Percentiles rank a stretch among this genome's conserved stretches.
These are phyloP conservation scores for Thraustotheca clavata DNA, from an alignment of 352 stramenopile genomes.

Conservation along the genomic window DNA sequence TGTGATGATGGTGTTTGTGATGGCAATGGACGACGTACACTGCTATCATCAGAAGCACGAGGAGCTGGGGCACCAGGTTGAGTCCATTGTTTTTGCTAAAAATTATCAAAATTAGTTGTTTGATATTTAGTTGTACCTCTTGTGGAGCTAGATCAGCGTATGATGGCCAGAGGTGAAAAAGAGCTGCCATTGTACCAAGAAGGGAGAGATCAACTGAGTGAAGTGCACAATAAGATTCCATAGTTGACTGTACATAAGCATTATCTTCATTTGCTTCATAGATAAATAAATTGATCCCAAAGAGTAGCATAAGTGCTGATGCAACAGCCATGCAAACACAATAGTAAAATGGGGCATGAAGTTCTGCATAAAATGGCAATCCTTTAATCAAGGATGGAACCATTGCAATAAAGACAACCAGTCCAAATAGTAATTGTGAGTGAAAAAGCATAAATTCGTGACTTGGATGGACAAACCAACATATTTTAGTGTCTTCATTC, in stretches of 20 bases:
- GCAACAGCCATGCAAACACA: background rate
- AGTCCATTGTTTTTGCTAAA: background rate
- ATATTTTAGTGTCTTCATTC: background rate
- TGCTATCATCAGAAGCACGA: slow-evolving; percentile 6
- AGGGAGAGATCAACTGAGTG: slow-evolving; percentile 1
- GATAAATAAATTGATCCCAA: slow-evolving; percentile 1
- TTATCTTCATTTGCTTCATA: background rate
- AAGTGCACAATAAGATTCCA: background rate
- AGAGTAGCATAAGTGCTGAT: background rate
- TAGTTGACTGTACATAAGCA: background rate
- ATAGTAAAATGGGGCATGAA: background rate
- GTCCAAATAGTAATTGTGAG: slow-evolving; percentile 4
- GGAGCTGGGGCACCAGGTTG: background rate
- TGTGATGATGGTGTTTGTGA: background rate
- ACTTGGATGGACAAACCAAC: background rate
- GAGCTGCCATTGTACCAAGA: background rate
- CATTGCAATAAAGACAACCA: slow-evolving; percentile 8
- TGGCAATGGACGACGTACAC: background rate
- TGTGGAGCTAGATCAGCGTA: background rate
- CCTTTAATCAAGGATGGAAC: background rate
- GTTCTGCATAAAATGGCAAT: background rate
- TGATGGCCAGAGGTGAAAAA: slow-evolving; percentile 2
- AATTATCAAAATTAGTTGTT: background rate
- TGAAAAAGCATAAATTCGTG: slow-evolving; percentile 12
- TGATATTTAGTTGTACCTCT: background rate